These are phyloP conservation scores for Yamadazyma kanchanaburiensis DNA, from an alignment of 1,139 yeast genomes.

Conservation along the genomic window DNA sequence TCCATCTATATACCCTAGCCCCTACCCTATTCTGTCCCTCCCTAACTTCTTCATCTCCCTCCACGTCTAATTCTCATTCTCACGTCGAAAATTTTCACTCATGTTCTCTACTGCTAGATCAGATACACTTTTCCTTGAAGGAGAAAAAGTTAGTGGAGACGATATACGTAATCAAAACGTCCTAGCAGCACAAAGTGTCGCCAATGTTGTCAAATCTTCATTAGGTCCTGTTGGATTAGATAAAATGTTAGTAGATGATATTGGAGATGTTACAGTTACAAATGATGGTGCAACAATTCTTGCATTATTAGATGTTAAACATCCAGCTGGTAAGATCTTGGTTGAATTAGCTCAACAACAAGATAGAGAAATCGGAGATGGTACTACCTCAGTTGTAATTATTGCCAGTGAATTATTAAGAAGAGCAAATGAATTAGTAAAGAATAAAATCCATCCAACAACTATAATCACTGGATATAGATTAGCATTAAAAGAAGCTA, in stretches of 20 bases:
- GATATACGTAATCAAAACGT: constrained; percentile 96
- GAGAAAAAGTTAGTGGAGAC: constrained; percentile 93
- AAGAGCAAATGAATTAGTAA: constrained; percentile 92
- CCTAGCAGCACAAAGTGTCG: constrained; percentile 92
- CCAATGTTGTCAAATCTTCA: constrained; percentile 95
- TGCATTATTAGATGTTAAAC: constrained; percentile 90
- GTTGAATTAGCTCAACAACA: constrained; percentile 99
- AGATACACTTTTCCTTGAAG: constrained; percentile 90
- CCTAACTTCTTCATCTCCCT: too few species aligned
- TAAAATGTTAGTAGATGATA: constrained; percentile 98
- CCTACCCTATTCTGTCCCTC: too few species aligned
- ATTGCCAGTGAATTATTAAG: constrained; percentile 90
- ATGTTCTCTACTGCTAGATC: constrained; percentile 71
- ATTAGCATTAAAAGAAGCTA: constrained; percentile 89
- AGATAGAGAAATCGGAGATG: constrained; percentile 98
- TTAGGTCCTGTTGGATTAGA: constrained; percentile 98
- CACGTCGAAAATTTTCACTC: constrained; percentile 6
- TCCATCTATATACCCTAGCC: too few species aligned
- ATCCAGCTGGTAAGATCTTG: constrained; percentile 96
- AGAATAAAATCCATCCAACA: constrained; percentile 93
- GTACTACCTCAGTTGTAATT: constrained; percentile 94
- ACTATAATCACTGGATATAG: constrained; percentile 96
- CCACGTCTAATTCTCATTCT: too few species aligned
- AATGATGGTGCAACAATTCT: constrained; percentile 98
- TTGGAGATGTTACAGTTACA: constrained; percentile 98